These are phyloP conservation scores for Dispira parvispora DNA, from an alignment of 192 early-diverging fungal species.

Conservation along the genomic window DNA sequence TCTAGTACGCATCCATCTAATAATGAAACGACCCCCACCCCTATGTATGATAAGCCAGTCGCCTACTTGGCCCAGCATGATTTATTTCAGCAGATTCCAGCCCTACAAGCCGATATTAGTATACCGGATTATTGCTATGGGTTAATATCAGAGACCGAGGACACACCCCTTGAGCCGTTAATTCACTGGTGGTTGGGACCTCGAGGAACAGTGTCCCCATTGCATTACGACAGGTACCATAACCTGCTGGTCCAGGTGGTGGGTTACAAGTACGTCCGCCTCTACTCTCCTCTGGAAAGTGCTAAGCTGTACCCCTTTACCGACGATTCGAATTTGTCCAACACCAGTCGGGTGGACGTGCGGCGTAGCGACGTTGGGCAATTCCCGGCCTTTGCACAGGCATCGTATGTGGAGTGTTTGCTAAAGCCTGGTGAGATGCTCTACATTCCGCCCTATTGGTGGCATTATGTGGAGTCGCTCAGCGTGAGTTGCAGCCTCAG, in stretches of 20 bases:
- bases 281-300: slow-evolving; percentile 48
- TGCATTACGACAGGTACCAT: slow-evolving; percentile 67
- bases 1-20: too few relatives aligned
- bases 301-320: slow-evolving; percentile 43
- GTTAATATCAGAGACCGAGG: slow-evolving; percentile 20
- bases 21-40: not conserved
- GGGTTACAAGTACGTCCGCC: slow-evolving; percentile 58
- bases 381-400: slow-evolving; percentile 38
- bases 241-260: slow-evolving; percentile 77
- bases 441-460: slow-evolving; percentile 81
- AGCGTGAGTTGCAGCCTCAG: slow-evolving; percentile 67
- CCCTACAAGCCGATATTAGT: slow-evolving; percentile 43
- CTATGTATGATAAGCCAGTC: not conserved
- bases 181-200: slow-evolving; percentile 71
- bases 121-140: slow-evolving; percentile 64
- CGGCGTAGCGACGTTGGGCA: slow-evolving; percentile 33
- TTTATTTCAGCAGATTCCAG: slow-evolving; percentile 57
- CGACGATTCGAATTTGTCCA: slow-evolving; percentile 27
- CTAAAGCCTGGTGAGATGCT: slow-evolving; percentile 62
- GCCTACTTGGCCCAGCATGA: slow-evolving; percentile 82
- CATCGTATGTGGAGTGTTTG: slow-evolving; percentile 46
- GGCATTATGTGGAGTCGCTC: slow-evolving; percentile 74
- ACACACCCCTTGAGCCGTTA: slow-evolving; percentile 22
- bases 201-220: slow-evolving; percentile 56
- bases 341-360: slow-evolving; percentile 67